Conservation (phyloP, 208 protist species). For the Wallacemonas collosoma region DNA sequence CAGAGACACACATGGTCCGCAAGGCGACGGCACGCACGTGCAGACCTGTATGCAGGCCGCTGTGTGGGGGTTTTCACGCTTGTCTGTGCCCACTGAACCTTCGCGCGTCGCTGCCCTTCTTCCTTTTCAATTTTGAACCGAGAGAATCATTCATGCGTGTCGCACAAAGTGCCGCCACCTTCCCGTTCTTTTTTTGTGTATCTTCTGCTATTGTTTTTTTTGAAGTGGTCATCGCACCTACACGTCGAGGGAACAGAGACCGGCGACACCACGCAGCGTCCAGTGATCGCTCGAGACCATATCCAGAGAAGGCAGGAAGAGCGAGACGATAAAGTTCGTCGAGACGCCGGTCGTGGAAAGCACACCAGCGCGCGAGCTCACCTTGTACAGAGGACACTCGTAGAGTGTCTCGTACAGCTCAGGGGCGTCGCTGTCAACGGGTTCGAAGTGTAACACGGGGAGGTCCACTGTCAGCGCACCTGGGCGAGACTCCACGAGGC, state of each 20-base stretch:
- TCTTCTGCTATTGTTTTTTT: background rate
- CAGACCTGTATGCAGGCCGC: no score
- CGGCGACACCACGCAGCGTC: conserved; percentile 90
- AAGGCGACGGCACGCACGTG: no score
- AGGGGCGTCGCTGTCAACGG: conserved; percentile 41
- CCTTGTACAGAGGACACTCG: conserved; percentile 93
- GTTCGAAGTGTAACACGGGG: conserved; percentile 89
- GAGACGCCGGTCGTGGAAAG: conserved; percentile 91
- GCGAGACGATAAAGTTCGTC: conserved; percentile 89
- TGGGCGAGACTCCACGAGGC: conserved; percentile 76
- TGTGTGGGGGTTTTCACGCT: no score
- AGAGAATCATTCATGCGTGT: no score
- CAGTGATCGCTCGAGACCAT: conserved; percentile 82
- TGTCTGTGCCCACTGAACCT: no score
- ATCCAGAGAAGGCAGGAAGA: conserved; percentile 71
- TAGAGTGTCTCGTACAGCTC: conserved; percentile 37
- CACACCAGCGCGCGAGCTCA: conserved; percentile 83
- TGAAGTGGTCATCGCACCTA: conserved; percentile 24
- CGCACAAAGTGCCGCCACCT: no score
- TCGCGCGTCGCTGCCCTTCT: background rate
- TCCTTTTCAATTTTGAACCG: background rate
- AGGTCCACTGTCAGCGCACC: conserved; percentile 85
- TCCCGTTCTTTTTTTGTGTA: background rate
- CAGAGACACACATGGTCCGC: no score
- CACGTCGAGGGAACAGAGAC: conserved; percentile 89